Conservation (phyloP, 2,329 filamentous ascomycete species). For the Microdochium trichocladiopsis region DNA sequence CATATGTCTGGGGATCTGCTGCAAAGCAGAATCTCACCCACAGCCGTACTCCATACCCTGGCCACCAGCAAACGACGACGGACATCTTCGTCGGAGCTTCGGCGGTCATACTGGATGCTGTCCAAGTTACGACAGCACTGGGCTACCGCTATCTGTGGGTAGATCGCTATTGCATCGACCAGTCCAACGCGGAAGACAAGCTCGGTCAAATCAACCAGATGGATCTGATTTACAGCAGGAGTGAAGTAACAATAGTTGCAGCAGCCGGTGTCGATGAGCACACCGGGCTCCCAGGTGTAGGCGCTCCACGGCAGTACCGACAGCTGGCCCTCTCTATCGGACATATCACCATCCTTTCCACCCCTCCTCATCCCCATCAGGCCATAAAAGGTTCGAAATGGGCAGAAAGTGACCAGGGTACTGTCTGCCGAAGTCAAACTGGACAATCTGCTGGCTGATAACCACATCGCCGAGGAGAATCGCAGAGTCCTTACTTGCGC, state of each 20-base stretch:
- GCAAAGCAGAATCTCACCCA: no score
- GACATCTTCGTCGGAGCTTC: no score
- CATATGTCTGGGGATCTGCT: no score
- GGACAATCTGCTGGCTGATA: not conserved
- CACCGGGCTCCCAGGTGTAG: constrained; percentile 25
- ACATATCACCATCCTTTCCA: no score
- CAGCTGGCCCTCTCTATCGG: no score
- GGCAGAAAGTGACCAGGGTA: constrained; percentile 3
- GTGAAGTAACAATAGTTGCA: constrained; percentile 29
- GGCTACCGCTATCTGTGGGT: constrained; percentile 30
- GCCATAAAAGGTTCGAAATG: no score
- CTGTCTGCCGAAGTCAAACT: constrained; percentile 2
- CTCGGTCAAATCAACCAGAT: constrained; percentile 24
- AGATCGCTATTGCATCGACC: constrained; percentile 25
- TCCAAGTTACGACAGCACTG: no score
- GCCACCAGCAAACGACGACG: no score
- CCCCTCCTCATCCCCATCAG: no score
- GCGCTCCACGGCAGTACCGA: no score
- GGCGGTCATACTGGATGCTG: no score
- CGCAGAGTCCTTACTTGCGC: not conserved
- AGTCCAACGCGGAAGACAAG: constrained; percentile 10
- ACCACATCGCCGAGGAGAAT: not conserved
- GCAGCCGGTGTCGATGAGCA: constrained; percentile 24
- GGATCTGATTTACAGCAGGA: constrained; percentile 27
- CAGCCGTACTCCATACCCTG: no score